Base-by-base conservation (phyloP, 2,329 filamentous ascomycete genomes). In the Neopestalotiopsis sp. region DNA sequence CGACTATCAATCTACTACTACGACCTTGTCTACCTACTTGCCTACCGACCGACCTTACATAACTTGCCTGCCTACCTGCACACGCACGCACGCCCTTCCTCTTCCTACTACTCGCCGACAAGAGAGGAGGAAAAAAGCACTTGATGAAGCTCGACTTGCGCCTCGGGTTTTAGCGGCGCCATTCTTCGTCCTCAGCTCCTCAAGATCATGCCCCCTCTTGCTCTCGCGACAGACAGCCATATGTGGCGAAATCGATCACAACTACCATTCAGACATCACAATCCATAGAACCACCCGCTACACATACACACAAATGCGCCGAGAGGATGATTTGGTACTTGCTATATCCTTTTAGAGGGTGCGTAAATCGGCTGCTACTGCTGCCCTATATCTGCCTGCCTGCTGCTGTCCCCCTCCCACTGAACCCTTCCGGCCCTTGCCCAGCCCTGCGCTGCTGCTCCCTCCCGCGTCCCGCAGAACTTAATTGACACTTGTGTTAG, bases 321-420 rank as follows among this genome's bases (percentile, higher is more conserved):
- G 70, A 71, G 77, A 80, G 75, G 75, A 89, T 93, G 91, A 91
- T 93, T 81, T 93, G 91, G 91, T 93, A 92, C 83, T 82, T 94
- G 65, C 83, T 94, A 73, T 94, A 92, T 82, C 92, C 92, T 77
- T 84, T 94, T 74, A 87, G 92, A 87, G 91, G 92, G 91, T 93
- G 81, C 80, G 91, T 86, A 59, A 38, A 38, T 38, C 10, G 34
- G 34, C 34, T 38, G 6, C 34, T 24, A 6, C 34, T 24, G n/a
- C 45, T 52, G 45, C 45, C 9, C n/a, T 24, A 20, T 17, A 24
- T 52, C 52, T 28, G 24, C 24, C 24, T 28, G 3, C 24, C 24
- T 28, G 24, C 24, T 28, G 42, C 40, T 66, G 24, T 24, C 58
- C 69, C 66, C 32, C 38, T 61, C 57, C 13, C 6, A 59, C n/a